Evolutionary conservation across 2,329 filamentous ascomycete species (phyloP), one percentile per base, ranked within the genome.

Genomic region (Grosmannia clavigera): DNA sequence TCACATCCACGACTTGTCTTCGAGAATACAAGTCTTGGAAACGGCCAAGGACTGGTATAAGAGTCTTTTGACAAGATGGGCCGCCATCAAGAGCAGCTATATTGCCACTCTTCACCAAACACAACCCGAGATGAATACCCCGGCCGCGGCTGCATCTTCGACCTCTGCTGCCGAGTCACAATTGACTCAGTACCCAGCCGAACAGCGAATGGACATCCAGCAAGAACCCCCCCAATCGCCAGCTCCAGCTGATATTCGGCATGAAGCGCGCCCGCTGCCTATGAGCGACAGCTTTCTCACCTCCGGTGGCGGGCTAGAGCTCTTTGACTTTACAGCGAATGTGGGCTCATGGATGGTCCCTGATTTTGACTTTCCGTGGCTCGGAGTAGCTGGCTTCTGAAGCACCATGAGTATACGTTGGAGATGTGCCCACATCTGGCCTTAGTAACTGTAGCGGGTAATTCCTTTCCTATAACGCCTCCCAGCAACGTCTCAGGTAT

Each of bases 331-430:
- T 35, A 19, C 51, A 7, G 51, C 35, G 12, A 55, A 55, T 27
- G 19, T 55, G 40, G 58, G 40, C 38, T 59, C 58, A 5, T 59
- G 51, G 58, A 55, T 59, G 51, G 35, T 48, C 25, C 3, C 51
- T 2, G 40, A 59, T 14, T 5, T 59, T n/a, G 58, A 55, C 5
- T 59, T 59, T 27, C n/a, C 40, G n/a, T 59, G 52, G 52, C 19
- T 55, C 5, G 58, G 38, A 22, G 25, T 35, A 35, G 35, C 58
- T 33, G 51, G 58, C 3, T 55, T 55, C 54, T 55, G 54, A 55
- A 38, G 22, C 25, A 35, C 22, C 6, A 5, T 11, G 16, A 55
- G 4, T 38, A 33, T 38, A 55, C 50, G 16, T 46, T 46, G 19
- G 19, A 46, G 43, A 46, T 46, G 22, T 46, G 22, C 43, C 43